These are phyloP conservation scores for Lophiostoma macrostomum DNA, from an alignment of 495 filamentous ascomycete genomes.

Conservation along the genomic window DNA sequence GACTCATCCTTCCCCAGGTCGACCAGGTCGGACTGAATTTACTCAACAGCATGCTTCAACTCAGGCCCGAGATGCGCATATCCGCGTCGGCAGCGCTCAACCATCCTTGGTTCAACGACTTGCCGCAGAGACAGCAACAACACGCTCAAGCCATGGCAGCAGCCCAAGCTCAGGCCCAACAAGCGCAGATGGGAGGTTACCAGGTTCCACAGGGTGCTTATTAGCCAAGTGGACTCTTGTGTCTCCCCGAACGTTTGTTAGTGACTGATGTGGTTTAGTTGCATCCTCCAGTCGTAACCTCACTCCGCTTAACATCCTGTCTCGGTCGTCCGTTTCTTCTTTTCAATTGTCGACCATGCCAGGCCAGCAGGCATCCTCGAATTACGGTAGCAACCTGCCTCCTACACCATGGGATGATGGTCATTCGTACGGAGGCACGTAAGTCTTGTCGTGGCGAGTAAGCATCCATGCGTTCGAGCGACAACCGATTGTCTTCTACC, in stretches of 20 bases:
- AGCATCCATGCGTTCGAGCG: too few relatives aligned
- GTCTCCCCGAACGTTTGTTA: not conserved
- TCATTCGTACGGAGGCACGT: too few relatives aligned
- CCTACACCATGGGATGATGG: too few relatives aligned
- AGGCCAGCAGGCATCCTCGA: too few relatives aligned
- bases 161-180: conserved; percentile 34
- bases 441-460: too few relatives aligned
- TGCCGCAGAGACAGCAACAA: conserved; percentile 50
- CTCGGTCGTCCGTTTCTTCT: too few relatives aligned
- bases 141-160: conserved; percentile 35
- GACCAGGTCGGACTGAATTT: conserved; percentile 83
- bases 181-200: conserved; percentile 29
- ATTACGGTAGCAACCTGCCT: too few relatives aligned
- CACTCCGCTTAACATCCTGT: not conserved
- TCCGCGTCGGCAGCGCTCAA: conserved; percentile 77
- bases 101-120: conserved; percentile 86
- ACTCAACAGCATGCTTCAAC: conserved; percentile 82
- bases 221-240: not conserved
- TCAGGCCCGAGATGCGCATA: conserved; percentile 88
- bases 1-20: conserved; percentile 82
- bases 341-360: too few relatives aligned
- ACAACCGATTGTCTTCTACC: too few relatives aligned
- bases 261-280: conserved; percentile 8
- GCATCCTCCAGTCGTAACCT: not conserved
- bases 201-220: conserved; percentile 29